A percentile compares a stretch with the other conserved stretches of the same genome.
These are phyloP conservation scores for Collybia mongolica DNA, from an alignment of 768 basidiomycete genomes.

Conservation along the genomic window DNA sequence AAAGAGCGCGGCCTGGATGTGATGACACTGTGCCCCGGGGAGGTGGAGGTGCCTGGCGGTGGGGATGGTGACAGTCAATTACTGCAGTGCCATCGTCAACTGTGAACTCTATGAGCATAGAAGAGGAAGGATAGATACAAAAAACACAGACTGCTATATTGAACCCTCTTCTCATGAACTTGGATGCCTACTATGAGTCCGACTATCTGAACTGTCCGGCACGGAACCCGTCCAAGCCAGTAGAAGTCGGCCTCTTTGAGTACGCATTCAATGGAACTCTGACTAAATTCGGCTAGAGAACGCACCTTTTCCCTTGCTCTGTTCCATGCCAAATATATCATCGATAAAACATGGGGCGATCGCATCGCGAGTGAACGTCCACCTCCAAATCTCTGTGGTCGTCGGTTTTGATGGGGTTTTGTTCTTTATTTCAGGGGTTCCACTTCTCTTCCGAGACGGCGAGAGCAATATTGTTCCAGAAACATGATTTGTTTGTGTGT, in stretches of 20 bases:
- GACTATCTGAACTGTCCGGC: slow-evolving; percentile 58
- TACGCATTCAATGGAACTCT: neutral
- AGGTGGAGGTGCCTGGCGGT: slow-evolving; percentile 32
- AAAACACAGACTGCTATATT: slow-evolving; percentile 52
- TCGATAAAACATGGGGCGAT: slow-evolving; percentile 53
- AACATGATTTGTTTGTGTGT: slow-evolving; percentile 1
- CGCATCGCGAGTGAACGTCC: slow-evolving; percentile 58
- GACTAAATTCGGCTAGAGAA: slow-evolving; percentile 1
- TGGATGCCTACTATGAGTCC: slow-evolving; percentile 67
- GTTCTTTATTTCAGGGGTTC: slow-evolving; percentile 1
- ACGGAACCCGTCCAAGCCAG: slow-evolving; percentile 73
- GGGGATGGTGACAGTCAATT: slow-evolving; percentile 54
- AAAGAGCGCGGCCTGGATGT: too few species aligned
- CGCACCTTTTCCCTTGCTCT: slow-evolving; percentile 23
- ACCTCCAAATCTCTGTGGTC: slow-evolving; percentile 41
- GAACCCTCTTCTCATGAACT: slow-evolving; percentile 53
- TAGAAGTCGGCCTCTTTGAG: slow-evolving; percentile 56
- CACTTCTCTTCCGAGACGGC: slow-evolving; percentile 18
- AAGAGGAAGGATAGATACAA: neutral
- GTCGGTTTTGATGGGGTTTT: slow-evolving; percentile 6
- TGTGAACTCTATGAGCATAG: slow-evolving; percentile 20
- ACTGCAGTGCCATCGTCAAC: slow-evolving; percentile 80
- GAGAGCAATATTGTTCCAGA: slow-evolving; percentile 13
- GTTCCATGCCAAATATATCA: slow-evolving; percentile 48
- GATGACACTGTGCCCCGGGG: neutral